Percentiles rank a stretch among this genome's conserved stretches.
Conservation (phyloP, 2,329 filamentous ascomycete species). For the Trichoderma endophyticum region DNA sequence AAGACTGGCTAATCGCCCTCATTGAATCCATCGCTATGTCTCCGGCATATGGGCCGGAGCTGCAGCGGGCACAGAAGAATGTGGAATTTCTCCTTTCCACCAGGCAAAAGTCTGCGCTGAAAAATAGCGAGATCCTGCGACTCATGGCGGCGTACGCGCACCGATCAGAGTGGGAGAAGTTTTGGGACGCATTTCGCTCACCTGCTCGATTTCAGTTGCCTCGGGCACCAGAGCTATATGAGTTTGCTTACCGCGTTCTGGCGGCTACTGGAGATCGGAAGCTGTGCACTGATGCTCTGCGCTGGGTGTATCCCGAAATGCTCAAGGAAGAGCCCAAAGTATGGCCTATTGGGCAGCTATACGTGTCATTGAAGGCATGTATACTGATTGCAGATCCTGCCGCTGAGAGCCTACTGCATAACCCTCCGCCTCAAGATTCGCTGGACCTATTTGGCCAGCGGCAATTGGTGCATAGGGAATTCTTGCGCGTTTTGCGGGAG, state of each 20-base stretch:
- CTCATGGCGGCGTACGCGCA: conserved; percentile 47
- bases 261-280: conserved; percentile 42
- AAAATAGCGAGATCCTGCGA: conserved; percentile 37
- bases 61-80: conserved; percentile 41
- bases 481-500: conserved; percentile 32
- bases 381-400: conserved; percentile 53
- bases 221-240: conserved; percentile 55
- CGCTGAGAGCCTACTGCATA: conserved; percentile 36
- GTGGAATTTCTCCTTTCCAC: conserved; percentile 43
- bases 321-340: conserved; percentile 51
- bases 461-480: conserved; percentile 32
- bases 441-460: conserved; percentile 21
- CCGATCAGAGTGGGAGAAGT: conserved; percentile 50
- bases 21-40: conserved; percentile 40
- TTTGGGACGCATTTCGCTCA: conserved; percentile 60
- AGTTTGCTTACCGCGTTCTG: conserved; percentile 49
- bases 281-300: conserved; percentile 47
- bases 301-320: conserved; percentile 60
- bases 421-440: conserved; percentile 18
- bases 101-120: conserved; percentile 37
- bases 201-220: conserved; percentile 47
- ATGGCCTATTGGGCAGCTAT: conserved; percentile 41
- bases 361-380: conserved; percentile 50
- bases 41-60: conserved; percentile 30
- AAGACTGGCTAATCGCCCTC: conserved; percentile 48